These are phyloP conservation scores for Globisporangium irregulare DNA, from an alignment of 352 stramenopile genomes.

Conservation along the genomic window DNA sequence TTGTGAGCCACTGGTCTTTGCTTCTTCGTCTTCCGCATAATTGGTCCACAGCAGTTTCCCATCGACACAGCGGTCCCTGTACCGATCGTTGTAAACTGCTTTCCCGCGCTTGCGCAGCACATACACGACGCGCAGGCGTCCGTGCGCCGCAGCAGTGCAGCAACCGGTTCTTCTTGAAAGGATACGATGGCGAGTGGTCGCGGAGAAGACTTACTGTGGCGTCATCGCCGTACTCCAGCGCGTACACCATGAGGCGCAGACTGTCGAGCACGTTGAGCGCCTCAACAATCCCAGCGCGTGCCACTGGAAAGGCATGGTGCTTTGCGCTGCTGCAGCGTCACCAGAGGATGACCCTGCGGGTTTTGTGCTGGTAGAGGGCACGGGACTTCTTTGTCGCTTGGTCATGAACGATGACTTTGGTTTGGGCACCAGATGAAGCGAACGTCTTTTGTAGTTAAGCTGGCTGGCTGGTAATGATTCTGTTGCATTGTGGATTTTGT, in stretches of 20 bases:
- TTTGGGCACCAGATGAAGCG: not conserved
- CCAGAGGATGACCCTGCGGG: not conserved
- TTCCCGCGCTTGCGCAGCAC: not conserved
- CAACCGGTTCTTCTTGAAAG: not conserved
- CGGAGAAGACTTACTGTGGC: not conserved
- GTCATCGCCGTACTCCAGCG: not conserved
- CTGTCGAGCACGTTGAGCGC: not conserved
- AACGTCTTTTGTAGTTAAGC: not conserved
- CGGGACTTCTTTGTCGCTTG: not conserved
- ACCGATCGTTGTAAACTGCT: not conserved
- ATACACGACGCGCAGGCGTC: not conserved
- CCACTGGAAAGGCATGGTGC: not conserved
- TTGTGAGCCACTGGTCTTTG: not conserved
- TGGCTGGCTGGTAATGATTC: not conserved
- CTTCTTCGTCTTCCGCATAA: not conserved
- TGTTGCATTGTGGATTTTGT: not conserved
- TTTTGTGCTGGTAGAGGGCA: not conserved
- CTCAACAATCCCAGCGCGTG: not conserved
- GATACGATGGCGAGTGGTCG: not conserved
- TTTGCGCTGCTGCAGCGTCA: not conserved
- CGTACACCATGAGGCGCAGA: not conserved
- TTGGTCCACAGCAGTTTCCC: not conserved
- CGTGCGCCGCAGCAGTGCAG: not conserved
- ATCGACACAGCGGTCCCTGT: not conserved
- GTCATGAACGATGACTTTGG: not conserved